phyloP scores from a whole-genome alignment of 768 basidiomycete species.

The Candolleomyces aberdarensis region DNA sequence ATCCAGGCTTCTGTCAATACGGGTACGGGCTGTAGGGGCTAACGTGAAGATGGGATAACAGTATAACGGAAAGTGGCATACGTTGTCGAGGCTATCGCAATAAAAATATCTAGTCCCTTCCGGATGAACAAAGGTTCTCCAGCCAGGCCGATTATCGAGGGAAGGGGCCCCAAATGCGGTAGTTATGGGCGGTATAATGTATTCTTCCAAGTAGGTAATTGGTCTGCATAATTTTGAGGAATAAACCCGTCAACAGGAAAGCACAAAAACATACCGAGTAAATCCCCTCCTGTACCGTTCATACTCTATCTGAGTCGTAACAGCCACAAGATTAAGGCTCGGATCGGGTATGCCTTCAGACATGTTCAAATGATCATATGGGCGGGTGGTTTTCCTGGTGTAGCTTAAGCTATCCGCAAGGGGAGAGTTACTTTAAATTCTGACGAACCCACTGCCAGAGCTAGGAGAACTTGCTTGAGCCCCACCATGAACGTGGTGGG shows the following conservation, averaged over 20 bases:
- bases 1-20: conserved; percentile 26
- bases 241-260: not conserved
- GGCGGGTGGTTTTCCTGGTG: too few species aligned
- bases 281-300: not conserved
- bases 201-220: not conserved
- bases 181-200: not conserved
- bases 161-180: not conserved
- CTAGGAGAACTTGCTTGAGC: too few species aligned
- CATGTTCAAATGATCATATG: not conserved
- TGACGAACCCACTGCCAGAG: too few species aligned
- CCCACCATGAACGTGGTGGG: too few species aligned
- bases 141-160: not conserved
- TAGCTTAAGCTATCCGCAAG: too few species aligned
- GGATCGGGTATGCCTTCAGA: not conserved
- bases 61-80: not conserved
- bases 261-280: not conserved
- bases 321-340: not conserved
- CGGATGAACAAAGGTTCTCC: conserved; percentile 16
- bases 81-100: conserved; percentile 13
- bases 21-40: conserved; percentile 7
- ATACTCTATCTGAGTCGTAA: not conserved
- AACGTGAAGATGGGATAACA: not conserved
- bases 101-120: conserved; percentile 24
- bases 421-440: too few species aligned
- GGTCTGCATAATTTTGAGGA: not conserved